A percentile compares a stretch with the other conserved stretches of the same genome.
Evolutionary conservation across 805 yeast species (phyloP).

Genomic region (Starmerella bacillaris): DNA sequence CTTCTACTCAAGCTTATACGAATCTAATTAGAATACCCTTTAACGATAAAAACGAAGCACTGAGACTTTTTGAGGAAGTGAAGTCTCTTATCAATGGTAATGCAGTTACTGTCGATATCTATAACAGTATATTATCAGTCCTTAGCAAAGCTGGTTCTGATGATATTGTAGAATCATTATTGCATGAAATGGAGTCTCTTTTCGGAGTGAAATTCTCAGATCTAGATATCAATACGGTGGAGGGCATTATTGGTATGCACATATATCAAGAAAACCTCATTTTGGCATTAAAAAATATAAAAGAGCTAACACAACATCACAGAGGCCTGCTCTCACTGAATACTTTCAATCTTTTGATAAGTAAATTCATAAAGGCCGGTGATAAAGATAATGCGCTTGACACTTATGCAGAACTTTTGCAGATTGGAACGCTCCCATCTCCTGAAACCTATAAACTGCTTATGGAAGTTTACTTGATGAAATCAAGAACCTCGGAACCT

Average conservation of each 20-base stretch:
- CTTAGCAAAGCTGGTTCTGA: too few relatives aligned
- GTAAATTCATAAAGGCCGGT: constrained; percentile 22
- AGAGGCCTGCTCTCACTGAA: constrained; percentile 7
- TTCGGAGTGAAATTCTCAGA: too few relatives aligned
- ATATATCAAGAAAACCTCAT: constrained; percentile 3
- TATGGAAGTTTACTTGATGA: constrained; percentile 23
- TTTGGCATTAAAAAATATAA: constrained; percentile 5
- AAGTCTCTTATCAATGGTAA: too few relatives aligned
- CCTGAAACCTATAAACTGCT: constrained; percentile 26
- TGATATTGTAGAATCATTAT: too few relatives aligned
- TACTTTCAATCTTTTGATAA: constrained; percentile 26
- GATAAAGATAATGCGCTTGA: constrained; percentile 22
- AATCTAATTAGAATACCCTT: too few relatives aligned
- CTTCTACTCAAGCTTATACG: too few relatives aligned
- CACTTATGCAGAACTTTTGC: constrained; percentile 19
- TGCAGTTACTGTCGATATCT: too few relatives aligned
- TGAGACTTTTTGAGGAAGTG: too few relatives aligned
- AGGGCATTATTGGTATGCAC: constrained; percentile 10
- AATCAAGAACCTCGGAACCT: constrained; percentile 19
- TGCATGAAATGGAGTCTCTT: too few relatives aligned
- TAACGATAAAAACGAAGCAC: too few relatives aligned
- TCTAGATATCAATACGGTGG: too few relatives aligned
- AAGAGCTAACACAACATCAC: constrained; percentile 1
- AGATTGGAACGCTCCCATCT: constrained; percentile 21
- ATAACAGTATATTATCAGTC: too few relatives aligned